Base-by-base conservation (phyloP, 805 yeast genomes). In the Yarrowia sp. region DNA sequence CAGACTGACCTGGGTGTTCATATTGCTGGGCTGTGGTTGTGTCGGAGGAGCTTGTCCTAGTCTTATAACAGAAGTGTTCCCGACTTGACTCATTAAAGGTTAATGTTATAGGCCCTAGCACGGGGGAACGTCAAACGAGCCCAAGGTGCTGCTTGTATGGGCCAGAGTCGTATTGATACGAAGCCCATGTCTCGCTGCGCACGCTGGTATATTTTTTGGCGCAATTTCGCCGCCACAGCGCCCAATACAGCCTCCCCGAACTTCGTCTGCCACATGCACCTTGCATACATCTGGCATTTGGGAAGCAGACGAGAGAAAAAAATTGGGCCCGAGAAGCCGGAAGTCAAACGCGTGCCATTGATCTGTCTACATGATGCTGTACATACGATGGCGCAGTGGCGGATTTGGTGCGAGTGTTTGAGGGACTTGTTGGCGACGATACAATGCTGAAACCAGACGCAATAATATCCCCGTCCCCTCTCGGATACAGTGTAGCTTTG, bases 1-100 rank as follows among this genome's bases (percentile, higher is more conserved):
- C 27, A 55, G 61, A 39, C 47, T 38, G 47, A 39, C 61, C 41
- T 55, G 61, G 68, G 4, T 79, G 76, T 12, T 77, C 76, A 42
- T 61, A 41, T 22, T 33, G 31, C 16, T 16, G 38, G 22, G 32
- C 22, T 8, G 25, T 33, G 21, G 6, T 31, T 8, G 13, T 13
- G 6, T 31, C 19, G 6, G 56, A 18, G 29, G 18, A 2, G 14
- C 13, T 6, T 6, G 27, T 6, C 22, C 21, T 31, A 32, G 56
- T 47, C 27, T 47, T 47, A 44, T 44, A 44, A n/a, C 33, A 6
- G 29, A 27, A 19, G 33, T 21, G 13, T 47, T 47, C 41, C 39
- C 39, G 39, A 8, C 61, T 38, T 36, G 61, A 51, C 58, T 51
- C 58, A 51, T 51, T 51, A 51, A 51, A 51, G 58, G 42, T 12